phyloP scores from a whole-genome alignment of 345 rosid genomes.

The Melaleuca alternifolia region DNA sequence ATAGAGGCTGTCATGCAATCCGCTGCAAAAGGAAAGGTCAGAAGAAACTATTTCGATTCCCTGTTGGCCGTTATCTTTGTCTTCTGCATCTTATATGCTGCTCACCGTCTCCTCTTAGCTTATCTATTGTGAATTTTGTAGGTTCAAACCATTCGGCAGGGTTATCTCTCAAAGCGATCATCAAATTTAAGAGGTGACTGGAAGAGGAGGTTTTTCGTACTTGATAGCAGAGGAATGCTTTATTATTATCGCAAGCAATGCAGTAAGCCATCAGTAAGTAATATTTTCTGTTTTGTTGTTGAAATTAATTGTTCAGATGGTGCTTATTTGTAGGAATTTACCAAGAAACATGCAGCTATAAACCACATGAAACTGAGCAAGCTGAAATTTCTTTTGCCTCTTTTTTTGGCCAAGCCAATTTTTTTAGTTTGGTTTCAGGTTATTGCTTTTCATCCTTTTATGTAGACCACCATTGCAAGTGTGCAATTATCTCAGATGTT shows the following conservation, averaged over 20 bases:
- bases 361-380: neutral
- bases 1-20: slow-evolving; percentile 99
- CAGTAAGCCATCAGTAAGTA: slow-evolving; percentile 83
- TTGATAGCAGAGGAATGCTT: slow-evolving; percentile 98
- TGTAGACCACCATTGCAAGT: neutral
- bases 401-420: neutral
- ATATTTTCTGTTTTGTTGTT: neutral
- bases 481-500: neutral
- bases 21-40: slow-evolving; percentile 94
- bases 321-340: neutral
- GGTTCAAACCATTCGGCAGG: slow-evolving; percentile 99
- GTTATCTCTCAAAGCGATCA: slow-evolving; percentile 96
- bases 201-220: slow-evolving; percentile 99
- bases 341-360: neutral
- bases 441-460: neutral
- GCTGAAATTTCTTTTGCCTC: neutral
- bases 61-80: neutral
- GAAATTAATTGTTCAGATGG: neutral
- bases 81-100: neutral
- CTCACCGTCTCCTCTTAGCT: neutral
- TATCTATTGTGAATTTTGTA: slow-evolving; percentile 10
- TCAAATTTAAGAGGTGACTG: slow-evolving; percentile 98
- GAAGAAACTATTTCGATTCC: neutral
- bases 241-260: slow-evolving; percentile 92
- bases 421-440: neutral